Conservation (phyloP, 2,329 filamentous ascomycete species). For the Whalleya microplaca region DNA sequence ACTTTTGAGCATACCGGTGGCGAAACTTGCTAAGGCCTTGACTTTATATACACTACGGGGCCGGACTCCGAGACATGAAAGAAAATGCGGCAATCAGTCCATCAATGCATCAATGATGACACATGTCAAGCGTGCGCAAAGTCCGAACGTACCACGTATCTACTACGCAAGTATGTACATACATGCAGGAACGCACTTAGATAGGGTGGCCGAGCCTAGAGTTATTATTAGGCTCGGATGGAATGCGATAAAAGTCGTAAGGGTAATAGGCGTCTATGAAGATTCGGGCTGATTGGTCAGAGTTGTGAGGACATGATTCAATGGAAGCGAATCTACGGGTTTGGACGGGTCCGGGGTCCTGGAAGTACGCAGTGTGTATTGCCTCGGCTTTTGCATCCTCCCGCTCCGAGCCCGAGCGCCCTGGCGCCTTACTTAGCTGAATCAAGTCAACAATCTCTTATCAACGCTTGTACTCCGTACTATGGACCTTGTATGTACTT, state of each 20-base stretch:
- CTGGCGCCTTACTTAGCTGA: neutral
- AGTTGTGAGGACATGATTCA: constrained; percentile 1
- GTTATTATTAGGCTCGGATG: neutral
- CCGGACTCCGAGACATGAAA: constrained; percentile 26
- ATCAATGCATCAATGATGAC: constrained; percentile 14
- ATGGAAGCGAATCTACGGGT: constrained; percentile 1
- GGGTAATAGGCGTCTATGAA: constrained; percentile 10
- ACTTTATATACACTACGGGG: constrained; percentile 24
- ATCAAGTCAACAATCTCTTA: too few species aligned
- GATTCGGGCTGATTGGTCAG: constrained; percentile 13
- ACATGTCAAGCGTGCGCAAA: constrained; percentile 16
- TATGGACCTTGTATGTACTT: too few species aligned
- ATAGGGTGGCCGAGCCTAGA: neutral
- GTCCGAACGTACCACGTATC: constrained; percentile 14
- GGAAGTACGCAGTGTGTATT: neutral
- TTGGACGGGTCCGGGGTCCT: constrained; percentile 13
- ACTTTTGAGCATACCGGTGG: constrained; percentile 51
- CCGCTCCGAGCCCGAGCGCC: constrained; percentile 15
- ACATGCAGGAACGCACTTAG: constrained; percentile 11
- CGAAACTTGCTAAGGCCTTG: constrained; percentile 33
- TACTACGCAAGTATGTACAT: neutral
- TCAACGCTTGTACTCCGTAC: too few species aligned
- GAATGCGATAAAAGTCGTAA: neutral
- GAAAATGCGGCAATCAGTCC: constrained; percentile 16
- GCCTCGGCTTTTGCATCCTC: constrained; percentile 23